These are phyloP conservation scores for Laguncularia racemosa DNA, from an alignment of 345 rosid genomes.

Conservation along the genomic window DNA sequence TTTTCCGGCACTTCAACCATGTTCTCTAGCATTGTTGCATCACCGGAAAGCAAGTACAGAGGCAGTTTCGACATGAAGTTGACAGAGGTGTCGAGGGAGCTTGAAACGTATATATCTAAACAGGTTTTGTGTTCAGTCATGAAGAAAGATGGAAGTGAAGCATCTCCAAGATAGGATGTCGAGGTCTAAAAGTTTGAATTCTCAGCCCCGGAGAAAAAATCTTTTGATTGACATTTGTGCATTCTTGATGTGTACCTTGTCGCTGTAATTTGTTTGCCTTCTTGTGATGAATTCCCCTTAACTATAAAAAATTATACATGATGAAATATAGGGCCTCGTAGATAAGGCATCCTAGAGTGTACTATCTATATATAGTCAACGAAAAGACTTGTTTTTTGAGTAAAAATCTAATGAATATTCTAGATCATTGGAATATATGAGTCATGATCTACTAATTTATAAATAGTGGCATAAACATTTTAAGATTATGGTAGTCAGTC, in stretches of 20 bases:
- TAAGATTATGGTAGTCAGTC: no score
- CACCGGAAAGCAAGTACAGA: conserved; percentile 68
- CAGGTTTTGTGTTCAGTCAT: conserved; percentile 79
- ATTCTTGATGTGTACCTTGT: not conserved
- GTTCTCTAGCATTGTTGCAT: conserved; percentile 37
- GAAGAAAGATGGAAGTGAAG: conserved; percentile 62
- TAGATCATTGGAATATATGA: no score
- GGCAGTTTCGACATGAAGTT: conserved; percentile 81
- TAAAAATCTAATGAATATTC: no score
- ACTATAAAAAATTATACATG: no score
- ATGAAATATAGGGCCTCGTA: no score
- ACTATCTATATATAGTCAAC: no score
- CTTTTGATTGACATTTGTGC: conserved; percentile 4
- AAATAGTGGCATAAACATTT: no score
- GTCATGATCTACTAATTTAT: no score
- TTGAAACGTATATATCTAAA: conserved; percentile 79
- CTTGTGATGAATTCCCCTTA: no score
- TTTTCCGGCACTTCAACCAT: conserved; percentile 57
- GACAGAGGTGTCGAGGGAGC: conserved; percentile 83
- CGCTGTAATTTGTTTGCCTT: not conserved
- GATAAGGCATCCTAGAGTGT: no score
- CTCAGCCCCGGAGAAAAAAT: conserved; percentile 58
- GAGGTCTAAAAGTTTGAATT: conserved; percentile 13
- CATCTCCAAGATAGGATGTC: conserved; percentile 45
- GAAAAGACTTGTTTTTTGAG: no score